Percentiles rank a stretch among this genome's conserved stretches.
Conservation (phyloP, 2,329 filamentous ascomycete genomes). For the Fusarium sambucinum region DNA sequence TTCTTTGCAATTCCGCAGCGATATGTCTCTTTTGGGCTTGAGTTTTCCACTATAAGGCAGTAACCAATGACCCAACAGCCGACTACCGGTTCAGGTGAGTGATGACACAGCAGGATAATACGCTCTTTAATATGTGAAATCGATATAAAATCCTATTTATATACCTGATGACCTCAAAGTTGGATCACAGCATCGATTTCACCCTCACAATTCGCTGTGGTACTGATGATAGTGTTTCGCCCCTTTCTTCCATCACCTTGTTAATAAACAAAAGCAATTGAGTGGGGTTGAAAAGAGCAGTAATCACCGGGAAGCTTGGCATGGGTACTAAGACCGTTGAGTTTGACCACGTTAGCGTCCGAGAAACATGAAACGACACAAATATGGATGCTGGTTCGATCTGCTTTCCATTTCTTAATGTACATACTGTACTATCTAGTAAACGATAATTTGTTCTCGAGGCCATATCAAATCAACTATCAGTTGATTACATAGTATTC, state of each 20-base stretch:
- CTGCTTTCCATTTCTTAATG: background rate
- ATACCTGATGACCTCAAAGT: background rate
- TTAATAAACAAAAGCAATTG: slow-evolving; percentile 9
- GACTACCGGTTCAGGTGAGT: background rate
- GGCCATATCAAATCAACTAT: background rate
- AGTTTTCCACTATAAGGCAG: background rate
- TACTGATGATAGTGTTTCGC: background rate
- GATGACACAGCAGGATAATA: background rate
- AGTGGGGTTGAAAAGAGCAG: slow-evolving; percentile 28
- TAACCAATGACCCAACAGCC: background rate
- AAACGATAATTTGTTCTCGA: background rate
- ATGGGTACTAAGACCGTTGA: slow-evolving; percentile 36
- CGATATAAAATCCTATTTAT: background rate
- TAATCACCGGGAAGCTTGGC: slow-evolving; percentile 31
- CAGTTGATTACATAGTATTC: background rate
- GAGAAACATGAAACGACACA: slow-evolving; percentile 48
- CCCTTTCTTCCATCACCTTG: slow-evolving; percentile 23
- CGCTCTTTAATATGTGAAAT: background rate
- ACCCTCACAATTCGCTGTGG: background rate
- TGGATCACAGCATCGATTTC: slow-evolving; percentile 7
- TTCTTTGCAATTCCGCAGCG: background rate
- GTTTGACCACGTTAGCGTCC: slow-evolving; percentile 44
- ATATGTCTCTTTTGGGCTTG: background rate
- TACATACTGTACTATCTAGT: background rate
- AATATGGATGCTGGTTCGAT: background rate